These are phyloP conservation scores for Tolypocladium album DNA, from an alignment of 2,329 filamentous ascomycete species.

Conservation along the genomic window DNA sequence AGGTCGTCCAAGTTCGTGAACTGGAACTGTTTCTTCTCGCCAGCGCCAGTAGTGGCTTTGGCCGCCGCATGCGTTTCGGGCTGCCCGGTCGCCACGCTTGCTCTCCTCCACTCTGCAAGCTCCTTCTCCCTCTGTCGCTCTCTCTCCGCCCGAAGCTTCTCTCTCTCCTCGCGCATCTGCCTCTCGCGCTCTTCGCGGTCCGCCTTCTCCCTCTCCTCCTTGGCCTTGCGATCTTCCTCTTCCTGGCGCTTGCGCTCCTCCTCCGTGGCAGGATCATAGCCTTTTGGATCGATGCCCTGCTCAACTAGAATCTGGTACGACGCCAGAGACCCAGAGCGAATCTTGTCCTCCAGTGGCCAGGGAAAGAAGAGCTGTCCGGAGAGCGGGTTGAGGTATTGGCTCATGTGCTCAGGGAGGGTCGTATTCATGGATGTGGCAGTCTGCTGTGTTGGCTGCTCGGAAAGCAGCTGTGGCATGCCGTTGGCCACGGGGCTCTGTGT, in stretches of 20 bases:
- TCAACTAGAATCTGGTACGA: slow-evolving; percentile 51
- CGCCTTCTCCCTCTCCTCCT: slow-evolving; percentile 34
- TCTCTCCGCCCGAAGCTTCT: slow-evolving; percentile 27
- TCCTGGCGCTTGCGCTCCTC: slow-evolving; percentile 39
- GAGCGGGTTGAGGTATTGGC: slow-evolving; percentile 42
- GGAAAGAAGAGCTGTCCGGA: slow-evolving; percentile 56
- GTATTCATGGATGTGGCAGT: slow-evolving; percentile 22
- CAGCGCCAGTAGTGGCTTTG: slow-evolving; percentile 13
- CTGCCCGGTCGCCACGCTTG: slow-evolving; percentile 19
- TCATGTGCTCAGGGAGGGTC: slow-evolving; percentile 36
- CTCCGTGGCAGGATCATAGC: slow-evolving; percentile 46
- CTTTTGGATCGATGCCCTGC: slow-evolving; percentile 49
- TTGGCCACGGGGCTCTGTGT: slow-evolving; percentile 23
- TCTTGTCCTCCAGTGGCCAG: slow-evolving; percentile 64
- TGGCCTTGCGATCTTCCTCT: slow-evolving; percentile 35
- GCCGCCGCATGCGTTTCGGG: slow-evolving; percentile 13
- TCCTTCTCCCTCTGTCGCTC: slow-evolving; percentile 31
- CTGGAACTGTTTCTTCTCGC: slow-evolving; percentile 43
- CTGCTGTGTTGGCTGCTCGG: slow-evolving; percentile 22
- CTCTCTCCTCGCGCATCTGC: slow-evolving; percentile 26
- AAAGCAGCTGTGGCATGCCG: slow-evolving; percentile 15
- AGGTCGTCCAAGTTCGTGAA: slow-evolving; percentile 43
- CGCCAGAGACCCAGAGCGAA: slow-evolving; percentile 58
- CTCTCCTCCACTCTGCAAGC: slow-evolving; percentile 28
- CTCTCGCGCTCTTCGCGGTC: slow-evolving; percentile 36